Conservation (phyloP, 371 early-diverging fungal genomes). For the Mucor piriformis region DNA sequence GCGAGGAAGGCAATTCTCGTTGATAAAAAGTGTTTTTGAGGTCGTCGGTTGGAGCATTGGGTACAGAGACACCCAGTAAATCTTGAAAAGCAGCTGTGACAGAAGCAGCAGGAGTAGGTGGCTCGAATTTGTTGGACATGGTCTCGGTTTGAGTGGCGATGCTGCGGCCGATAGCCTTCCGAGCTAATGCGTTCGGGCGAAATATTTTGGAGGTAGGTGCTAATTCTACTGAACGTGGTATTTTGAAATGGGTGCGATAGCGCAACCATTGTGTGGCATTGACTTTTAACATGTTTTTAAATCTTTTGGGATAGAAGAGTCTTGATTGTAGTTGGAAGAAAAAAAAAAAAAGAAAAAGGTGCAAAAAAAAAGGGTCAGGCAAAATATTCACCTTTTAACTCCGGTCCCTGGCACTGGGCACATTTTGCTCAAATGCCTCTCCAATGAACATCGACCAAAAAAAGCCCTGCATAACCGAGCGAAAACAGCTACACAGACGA, state of each 20-base stretch:
- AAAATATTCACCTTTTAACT: too few species aligned
- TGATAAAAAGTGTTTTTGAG: slow-evolving; percentile 74
- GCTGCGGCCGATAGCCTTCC: slow-evolving; percentile 8
- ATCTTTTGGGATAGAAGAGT: too few species aligned
- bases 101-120: background rate
- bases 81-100: slow-evolving; percentile 27
- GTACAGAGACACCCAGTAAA: slow-evolving; percentile 19
- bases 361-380: too few species aligned
- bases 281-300: slow-evolving; percentile 7
- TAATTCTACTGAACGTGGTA: background rate
- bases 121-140: background rate
- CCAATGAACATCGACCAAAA: too few species aligned
- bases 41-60: slow-evolving; percentile 25
- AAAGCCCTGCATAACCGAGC: too few species aligned
- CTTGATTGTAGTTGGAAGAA: too few species aligned
- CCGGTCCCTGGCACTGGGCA: too few species aligned
- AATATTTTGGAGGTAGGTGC: background rate
- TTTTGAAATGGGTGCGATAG: slow-evolving; percentile 10
- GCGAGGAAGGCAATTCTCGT: slow-evolving; percentile 71
- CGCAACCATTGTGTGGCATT: slow-evolving; percentile 11
- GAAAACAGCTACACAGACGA: too few species aligned
- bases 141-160: slow-evolving; percentile 19
- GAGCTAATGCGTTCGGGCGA: background rate
- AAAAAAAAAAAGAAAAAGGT: too few species aligned
- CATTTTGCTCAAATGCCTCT: too few species aligned